Evolutionary conservation across 331 rosid genomes (phyloP), one percentile per base, ranked within the genome.

Genomic region (Pyracantha coccinea): DNA sequence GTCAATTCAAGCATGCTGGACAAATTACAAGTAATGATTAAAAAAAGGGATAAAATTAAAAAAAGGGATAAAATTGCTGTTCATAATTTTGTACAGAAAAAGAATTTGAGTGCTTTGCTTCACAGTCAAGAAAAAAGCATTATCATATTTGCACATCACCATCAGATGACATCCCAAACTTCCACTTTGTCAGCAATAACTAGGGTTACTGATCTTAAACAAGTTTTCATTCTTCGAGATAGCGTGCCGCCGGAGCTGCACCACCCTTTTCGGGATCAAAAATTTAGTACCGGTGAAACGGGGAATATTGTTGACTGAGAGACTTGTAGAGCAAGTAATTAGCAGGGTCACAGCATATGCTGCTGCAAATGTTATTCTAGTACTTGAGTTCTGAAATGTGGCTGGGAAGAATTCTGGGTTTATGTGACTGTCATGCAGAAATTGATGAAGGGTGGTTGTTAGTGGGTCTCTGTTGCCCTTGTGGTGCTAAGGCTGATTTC

Each of bases 381-480:
- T 79, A 88, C 72, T 88, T 85, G 54, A 88, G 81, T 83, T 88
- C 88, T 54, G 88, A 83, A 12, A 86, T 61, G 60, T 86, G 89
- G 84, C 77, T 71, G 54, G 82, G 71, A 77, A 76, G 86, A 78
- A 80, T 82, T 80, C 53, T 84, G 82, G 7, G 79, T 72, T 66
- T 72, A 79, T 84, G 90, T 2, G 58, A 73, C 62, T 83, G 86
- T 58, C 65, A 67, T 38, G 85, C 33, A 68, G 83, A 80, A 44
- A 62, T 76, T 13, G 81, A 70, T 9, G 79, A 77, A 55, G 83
- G 69, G 60, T 73, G 86, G 67, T 69, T 75, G 70, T 52, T 71
- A 76, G 66, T 69, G 66, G 63, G 83, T 58, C 68, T 61, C 28
- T 74, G 89, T 77, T 76, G 83, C 79, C 80, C 80, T 41, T 78